phyloP scores from a whole-genome alignment of 495 filamentous ascomycete species.

The Daldinia loculata region DNA sequence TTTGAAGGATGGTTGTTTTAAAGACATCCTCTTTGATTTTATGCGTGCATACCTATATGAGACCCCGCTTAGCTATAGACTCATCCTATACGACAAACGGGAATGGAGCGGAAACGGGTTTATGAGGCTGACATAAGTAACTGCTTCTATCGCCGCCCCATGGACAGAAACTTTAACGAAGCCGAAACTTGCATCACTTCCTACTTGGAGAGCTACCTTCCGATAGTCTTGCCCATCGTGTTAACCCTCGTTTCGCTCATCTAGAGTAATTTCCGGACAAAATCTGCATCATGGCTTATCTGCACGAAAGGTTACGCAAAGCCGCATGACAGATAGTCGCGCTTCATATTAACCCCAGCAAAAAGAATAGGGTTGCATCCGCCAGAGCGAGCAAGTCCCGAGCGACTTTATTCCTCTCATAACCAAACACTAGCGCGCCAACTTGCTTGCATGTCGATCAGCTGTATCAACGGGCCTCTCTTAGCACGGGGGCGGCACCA shows the following conservation, averaged over 20 bases:
- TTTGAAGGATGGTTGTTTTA: background rate
- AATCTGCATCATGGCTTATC: constrained; percentile 37
- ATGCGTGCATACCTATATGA: background rate
- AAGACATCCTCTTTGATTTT: too few species aligned
- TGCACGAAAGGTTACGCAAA: constrained; percentile 41
- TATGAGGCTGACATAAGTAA: constrained; percentile 19
- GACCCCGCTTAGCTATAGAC: constrained; percentile 14
- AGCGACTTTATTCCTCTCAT: constrained; percentile 27
- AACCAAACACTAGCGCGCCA: constrained; percentile 27
- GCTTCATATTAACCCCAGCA: constrained; percentile 33
- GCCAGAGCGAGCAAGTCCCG: constrained; percentile 43
- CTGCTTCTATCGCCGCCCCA: background rate
- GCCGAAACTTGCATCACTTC: constrained; percentile 25
- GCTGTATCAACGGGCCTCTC: constrained; percentile 31
- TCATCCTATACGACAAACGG: background rate
- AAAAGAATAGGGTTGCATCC: constrained; percentile 41
- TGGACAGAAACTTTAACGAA: background rate
- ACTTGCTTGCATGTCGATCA: constrained; percentile 35
- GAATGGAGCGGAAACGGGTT: background rate
- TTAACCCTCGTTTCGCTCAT: constrained; percentile 38
- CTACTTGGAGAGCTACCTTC: constrained; percentile 41
- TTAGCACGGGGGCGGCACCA: constrained; percentile 29
- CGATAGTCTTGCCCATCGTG: constrained; percentile 29
- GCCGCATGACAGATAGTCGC: constrained; percentile 33
- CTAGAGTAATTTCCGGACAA: constrained; percentile 47